Evolutionary conservation across 345 rosid species (phyloP), one percentile per base, ranked within the genome.

Genomic region (Citrus medica): DNA sequence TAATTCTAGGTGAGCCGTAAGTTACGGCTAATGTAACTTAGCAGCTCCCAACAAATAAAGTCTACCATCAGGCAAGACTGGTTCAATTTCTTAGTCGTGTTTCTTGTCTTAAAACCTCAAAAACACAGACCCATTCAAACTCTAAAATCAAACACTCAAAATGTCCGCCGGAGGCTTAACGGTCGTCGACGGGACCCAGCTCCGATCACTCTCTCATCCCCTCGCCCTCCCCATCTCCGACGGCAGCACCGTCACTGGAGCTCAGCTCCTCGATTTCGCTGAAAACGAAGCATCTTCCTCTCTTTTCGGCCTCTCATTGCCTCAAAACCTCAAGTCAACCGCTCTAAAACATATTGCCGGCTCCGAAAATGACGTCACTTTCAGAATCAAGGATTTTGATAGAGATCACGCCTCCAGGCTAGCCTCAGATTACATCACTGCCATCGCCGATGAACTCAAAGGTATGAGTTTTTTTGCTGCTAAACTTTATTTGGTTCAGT

Each of bases 121-220:
- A 59, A 63, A 19, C 78, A 10, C 55, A n/a, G 53, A 21, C 69
- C 60, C 16, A 53, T 56, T 73, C 69, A 69, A 53, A 53, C 58
- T 53, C 58, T 53, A 5, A 17, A 53, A 16, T 19, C 58, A 53
- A 12, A 46, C 58, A 25, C 21, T 28, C 10, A 79, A 77, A 88
- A 94, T 91, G 97, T 84, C 90, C 42, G 87, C 84, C 86, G 84
- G 87, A 76, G 92, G 91, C 62, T 75, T 87, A n/a, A 87, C 81
- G 67, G 85, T 93, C 66, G 69, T 93, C 19, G 94, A 94, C 84
- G 98, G 97, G 35, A 33, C 85, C n/a, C 75, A 79, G 27, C 89
- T 94, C 70, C 82, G 94, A 82, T 91, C 88, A 74, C 73, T 88
- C 68, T 82, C 83, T 61, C 71, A 82, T 78, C 82, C 86, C 25